These are phyloP conservation scores for Diplogelasinospora grovesii DNA, from an alignment of 495 filamentous ascomycete species.

Conservation along the genomic window DNA sequence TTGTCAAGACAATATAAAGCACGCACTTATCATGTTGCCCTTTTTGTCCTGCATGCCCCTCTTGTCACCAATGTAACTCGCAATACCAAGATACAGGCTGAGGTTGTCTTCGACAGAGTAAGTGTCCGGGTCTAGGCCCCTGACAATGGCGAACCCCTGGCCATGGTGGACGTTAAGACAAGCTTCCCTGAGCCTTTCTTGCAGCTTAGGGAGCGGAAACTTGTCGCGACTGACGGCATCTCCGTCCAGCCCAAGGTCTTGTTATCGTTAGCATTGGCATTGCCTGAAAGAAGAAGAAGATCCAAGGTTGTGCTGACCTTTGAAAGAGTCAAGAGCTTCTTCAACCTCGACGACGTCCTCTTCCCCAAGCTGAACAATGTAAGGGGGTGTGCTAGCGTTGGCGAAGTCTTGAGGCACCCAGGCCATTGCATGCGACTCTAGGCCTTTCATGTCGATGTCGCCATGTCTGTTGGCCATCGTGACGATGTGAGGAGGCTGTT, in stretches of 20 bases:
- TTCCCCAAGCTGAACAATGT: conserved; percentile 8
- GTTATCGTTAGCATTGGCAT: conserved; percentile 7
- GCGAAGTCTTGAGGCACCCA: conserved; percentile 10
- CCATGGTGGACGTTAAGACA: conserved; percentile 33
- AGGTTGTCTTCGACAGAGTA: conserved; percentile 42
- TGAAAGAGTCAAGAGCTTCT: conserved; percentile 19
- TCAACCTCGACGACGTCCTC: conserved; percentile 10
- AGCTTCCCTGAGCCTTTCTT: conserved; percentile 22
- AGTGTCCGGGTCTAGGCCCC: conserved; percentile 36
- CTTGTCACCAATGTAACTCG: conserved; percentile 43
- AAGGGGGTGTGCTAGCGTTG: not conserved
- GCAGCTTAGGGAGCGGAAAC: conserved; percentile 37
- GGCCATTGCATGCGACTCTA: conserved; percentile 10
- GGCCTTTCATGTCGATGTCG: too few species aligned
- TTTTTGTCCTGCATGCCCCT: conserved; percentile 43
- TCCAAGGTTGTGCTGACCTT: conserved; percentile 23
- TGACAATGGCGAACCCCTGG: conserved; percentile 42
- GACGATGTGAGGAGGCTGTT: too few species aligned
- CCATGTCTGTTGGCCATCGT: too few species aligned
- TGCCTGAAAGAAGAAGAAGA: too few species aligned
- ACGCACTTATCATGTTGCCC: conserved; percentile 42
- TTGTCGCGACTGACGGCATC: conserved; percentile 25
- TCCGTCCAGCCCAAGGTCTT: conserved; percentile 31
- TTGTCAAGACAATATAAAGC: not conserved
- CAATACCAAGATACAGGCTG: conserved; percentile 43